A percentile compares a stretch with the other conserved stretches of the same genome.
These are phyloP conservation scores for Discostella pseudostelligera DNA, from an alignment of 108 stramenopile species.

Conservation along the genomic window DNA sequence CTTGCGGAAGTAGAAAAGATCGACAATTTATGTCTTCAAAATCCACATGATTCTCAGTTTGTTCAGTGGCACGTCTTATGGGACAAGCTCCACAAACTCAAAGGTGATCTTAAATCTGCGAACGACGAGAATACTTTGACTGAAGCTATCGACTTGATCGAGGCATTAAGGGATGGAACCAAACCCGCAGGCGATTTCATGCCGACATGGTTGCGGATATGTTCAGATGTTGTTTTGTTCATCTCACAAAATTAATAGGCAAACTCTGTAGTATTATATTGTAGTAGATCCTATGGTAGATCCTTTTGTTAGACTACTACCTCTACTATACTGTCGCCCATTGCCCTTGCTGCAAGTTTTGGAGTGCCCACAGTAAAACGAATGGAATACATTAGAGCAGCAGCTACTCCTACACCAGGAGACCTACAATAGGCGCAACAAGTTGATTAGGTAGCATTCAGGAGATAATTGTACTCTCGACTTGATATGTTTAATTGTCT, in stretches of 20 bases:
- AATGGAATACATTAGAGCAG: too few relatives aligned
- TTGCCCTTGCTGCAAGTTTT: too few relatives aligned
- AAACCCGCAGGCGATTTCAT: slow-evolving; percentile 34
- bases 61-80: slow-evolving; percentile 33
- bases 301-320: too few relatives aligned
- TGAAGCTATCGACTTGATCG: slow-evolving; percentile 29
- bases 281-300: too few relatives aligned
- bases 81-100: slow-evolving; percentile 46
- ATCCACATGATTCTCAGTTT: background rate
- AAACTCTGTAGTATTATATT: too few relatives aligned
- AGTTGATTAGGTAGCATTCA: too few relatives aligned
- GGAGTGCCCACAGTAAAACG: too few relatives aligned
- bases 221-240: slow-evolving; percentile 22
- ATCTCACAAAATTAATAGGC: slow-evolving; percentile 4
- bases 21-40: background rate
- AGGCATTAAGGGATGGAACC: slow-evolving; percentile 20
- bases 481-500: too few relatives aligned
- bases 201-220: slow-evolving; percentile 29
- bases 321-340: too few relatives aligned
- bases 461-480: too few relatives aligned
- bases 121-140: slow-evolving; percentile 32
- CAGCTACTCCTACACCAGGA: too few relatives aligned
- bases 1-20: slow-evolving; percentile 5
- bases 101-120: slow-evolving; percentile 48
- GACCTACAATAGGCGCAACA: too few relatives aligned